Base-by-base conservation (phyloP, 495 filamentous ascomycete species). In the Trichoderma gamsii region DNA sequence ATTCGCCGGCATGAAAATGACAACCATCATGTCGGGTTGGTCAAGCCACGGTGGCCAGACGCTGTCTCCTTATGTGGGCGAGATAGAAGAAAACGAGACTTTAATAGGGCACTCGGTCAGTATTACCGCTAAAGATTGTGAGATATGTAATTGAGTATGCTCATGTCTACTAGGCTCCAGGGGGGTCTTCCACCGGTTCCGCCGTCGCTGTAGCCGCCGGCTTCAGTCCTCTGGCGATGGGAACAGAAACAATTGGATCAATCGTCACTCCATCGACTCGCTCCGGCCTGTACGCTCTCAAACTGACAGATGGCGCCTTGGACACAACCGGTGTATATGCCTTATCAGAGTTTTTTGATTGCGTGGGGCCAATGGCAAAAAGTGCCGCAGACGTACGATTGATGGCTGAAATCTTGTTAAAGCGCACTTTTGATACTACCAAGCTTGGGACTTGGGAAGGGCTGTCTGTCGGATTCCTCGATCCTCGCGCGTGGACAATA, bases 141-240 rank as follows among this genome's bases (percentile, higher is more conserved):
- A 11, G 7, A 23, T 52, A 0, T 11, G 5, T 23, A 7, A 8
- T 5, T 9, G 7, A 21, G 21, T 7, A 21, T 52, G 25, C n/a
- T n/a, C 49, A 52, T 21, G 21, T 49, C 59, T 21, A 12, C 6
- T 29, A 80, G 76, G 75, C 72, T 23, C 79, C 82, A 0, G 75
- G 74, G 16, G 83, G 83, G 1, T 84, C 83, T 9, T 84, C 81
- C 3, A 76, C 80, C 0, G 83, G 82, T 6, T 82, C 78, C n/a
- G 83, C 80, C 4, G 80, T 81, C 11, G 77, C 71, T 27, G 77
- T 80, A 8, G 76, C 80, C 6, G 77, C 80, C 44, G 81, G 81
- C n/a, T 81, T 79, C 29, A 73, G 77, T 3, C 76, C 82, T 0
- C 65, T 82, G 15, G 65, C 80, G 0, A 67, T 85, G 0, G 83